Percentiles rank a stretch among this genome's conserved stretches.
Evolutionary conservation across 139 green algal species (phyloP).

Genomic region (Chlorella sp.): DNA sequence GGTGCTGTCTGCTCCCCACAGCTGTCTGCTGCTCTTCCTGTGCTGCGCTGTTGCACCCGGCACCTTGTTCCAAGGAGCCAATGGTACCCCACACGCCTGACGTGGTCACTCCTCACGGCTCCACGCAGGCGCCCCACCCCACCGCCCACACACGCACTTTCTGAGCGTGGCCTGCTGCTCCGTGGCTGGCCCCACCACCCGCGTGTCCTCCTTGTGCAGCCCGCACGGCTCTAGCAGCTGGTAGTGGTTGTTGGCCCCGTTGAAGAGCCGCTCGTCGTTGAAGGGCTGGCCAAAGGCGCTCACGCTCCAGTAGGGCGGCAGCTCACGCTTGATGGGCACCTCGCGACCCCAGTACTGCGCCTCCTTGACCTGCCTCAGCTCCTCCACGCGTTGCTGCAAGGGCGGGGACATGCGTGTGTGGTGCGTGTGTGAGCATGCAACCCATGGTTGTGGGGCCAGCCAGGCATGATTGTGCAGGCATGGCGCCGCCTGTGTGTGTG

Average conservation of each 20-base stretch:
- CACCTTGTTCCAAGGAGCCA: not conserved
- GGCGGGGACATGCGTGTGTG: not conserved
- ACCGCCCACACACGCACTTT: slow-evolving; percentile 12
- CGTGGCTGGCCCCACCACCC: slow-evolving; percentile 28
- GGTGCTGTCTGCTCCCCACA: too few species aligned
- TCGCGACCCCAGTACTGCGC: slow-evolving; percentile 35
- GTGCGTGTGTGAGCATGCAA: not conserved
- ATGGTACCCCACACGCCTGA: too few species aligned
- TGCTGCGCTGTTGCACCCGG: not conserved
- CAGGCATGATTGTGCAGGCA: not conserved
- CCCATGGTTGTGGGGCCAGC: not conserved
- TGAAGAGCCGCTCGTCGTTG: slow-evolving; percentile 30
- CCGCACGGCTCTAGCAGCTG: slow-evolving; percentile 11
- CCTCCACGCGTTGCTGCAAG: slow-evolving; percentile 40
- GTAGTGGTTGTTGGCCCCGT: slow-evolving; percentile 27
- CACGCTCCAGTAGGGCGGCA: slow-evolving; percentile 49
- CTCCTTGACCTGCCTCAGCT: slow-evolving; percentile 33
- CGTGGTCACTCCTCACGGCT: too few species aligned
- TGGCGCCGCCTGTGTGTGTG: not conserved
- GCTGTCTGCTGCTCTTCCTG: not conserved
- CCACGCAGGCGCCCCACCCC: not conserved
- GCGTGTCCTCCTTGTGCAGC: slow-evolving; percentile 5
- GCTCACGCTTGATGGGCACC: slow-evolving; percentile 21
- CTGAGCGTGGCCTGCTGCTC: slow-evolving; percentile 27
- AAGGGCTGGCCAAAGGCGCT: slow-evolving; percentile 36